A percentile compares a stretch with the other conserved stretches of the same genome.
Evolutionary conservation across 148 eudicot genomes (phyloP).

Genomic region (Rhododendron vialii): DNA sequence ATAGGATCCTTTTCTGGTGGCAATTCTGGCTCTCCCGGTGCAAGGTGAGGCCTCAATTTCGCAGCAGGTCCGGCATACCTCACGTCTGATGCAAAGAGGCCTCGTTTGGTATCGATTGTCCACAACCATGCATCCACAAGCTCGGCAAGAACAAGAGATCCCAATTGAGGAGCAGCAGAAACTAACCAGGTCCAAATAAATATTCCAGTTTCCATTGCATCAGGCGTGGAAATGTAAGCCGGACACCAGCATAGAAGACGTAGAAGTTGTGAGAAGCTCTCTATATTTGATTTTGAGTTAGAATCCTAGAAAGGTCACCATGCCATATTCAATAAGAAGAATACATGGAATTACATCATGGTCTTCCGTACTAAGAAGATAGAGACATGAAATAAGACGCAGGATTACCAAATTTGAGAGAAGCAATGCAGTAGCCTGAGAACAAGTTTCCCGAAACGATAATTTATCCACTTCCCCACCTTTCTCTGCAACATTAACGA

Average conservation of each 20-base stretch:
- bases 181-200: constrained; percentile 99
- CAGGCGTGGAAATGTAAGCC: constrained; percentile 85
- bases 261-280: constrained; percentile 85
- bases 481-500: constrained; percentile 80
- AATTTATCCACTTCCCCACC: constrained; percentile 78
- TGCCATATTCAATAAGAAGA: constrained; percentile 9
- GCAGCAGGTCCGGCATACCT: constrained; percentile 86
- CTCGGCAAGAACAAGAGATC: constrained; percentile 93
- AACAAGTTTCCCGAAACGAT: constrained; percentile 83
- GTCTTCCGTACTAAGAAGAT: constrained; percentile 4
- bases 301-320: constrained; percentile 45
- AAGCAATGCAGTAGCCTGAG: constrained; percentile 94
- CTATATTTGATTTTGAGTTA: constrained; percentile 60
- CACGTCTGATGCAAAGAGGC: constrained; percentile 88
- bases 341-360: not conserved
- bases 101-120: constrained; percentile 94
- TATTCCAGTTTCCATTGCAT: constrained; percentile 97
- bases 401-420: constrained; percentile 80
- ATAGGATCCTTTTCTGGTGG: constrained; percentile 85
- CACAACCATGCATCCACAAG: constrained; percentile 99
- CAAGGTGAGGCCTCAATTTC: constrained; percentile 87
- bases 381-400: constrained; percentile 6
- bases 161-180: constrained; percentile 94
- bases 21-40: constrained; percentile 86
- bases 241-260: constrained; percentile 99